phyloP scores from a whole-genome alignment of 73 alveolate species.

The Paramecium bursaria region DNA sequence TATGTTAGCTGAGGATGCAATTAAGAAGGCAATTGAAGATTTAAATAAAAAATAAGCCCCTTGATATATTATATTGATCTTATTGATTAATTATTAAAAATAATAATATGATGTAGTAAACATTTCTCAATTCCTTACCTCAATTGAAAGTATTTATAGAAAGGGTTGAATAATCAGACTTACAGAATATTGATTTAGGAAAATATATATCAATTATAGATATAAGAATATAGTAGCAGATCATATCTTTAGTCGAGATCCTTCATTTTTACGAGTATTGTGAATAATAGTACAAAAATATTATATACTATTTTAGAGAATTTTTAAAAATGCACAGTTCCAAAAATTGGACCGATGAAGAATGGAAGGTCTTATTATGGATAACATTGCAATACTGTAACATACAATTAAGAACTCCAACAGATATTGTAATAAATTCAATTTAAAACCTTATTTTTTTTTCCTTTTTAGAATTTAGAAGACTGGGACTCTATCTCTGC shows the following conservation, averaged over 20 bases:
- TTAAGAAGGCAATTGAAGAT: slow-evolving; percentile 91
- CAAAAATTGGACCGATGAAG: slow-evolving; percentile 60
- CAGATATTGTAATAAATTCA: neutral
- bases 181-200: no score
- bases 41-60: slow-evolving; percentile 75
- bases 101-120: no score
- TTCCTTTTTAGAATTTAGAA: neutral
- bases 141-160: no score
- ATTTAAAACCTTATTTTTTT: neutral
- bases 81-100: no score
- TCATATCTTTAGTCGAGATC: no score
- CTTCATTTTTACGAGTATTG: slow-evolving; percentile 62
- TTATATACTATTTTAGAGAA: slow-evolving; percentile 17
- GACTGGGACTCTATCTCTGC: slow-evolving; percentile 41
- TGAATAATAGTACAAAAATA: slow-evolving; percentile 11
- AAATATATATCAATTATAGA: no score
- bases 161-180: no score
- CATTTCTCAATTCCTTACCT: no score
- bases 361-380: slow-evolving; percentile 61
- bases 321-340: slow-evolving; percentile 52
- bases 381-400: neutral
- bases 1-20: slow-evolving; percentile 97
- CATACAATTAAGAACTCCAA: no score
- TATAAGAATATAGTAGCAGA: no score
- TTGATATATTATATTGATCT: no score